Evolutionary conservation across 2,329 filamentous ascomycete genomes (phyloP).

Genomic region (Teratosphaeria nubilosa): DNA sequence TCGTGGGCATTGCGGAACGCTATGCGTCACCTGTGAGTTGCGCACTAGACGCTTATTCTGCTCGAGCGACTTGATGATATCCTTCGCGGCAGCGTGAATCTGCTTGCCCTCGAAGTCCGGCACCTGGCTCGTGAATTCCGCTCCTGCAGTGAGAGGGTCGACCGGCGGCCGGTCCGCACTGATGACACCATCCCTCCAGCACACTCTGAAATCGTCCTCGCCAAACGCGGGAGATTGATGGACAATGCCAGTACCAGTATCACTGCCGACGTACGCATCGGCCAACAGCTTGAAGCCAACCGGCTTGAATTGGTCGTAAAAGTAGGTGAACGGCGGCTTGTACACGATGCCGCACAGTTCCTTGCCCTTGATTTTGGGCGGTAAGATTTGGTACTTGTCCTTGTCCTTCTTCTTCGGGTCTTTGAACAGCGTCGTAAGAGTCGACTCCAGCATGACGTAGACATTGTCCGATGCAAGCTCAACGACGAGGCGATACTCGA

Average conservation of each 20-base stretch:
- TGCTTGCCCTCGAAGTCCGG: conserved; percentile 75
- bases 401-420: conserved; percentile 93
- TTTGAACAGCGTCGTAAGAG: conserved; percentile 78
- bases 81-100: conserved; percentile 86
- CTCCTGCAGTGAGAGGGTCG: conserved; percentile 79
- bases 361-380: conserved; percentile 63
- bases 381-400: conserved; percentile 58
- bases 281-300: conserved; percentile 72
- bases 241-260: conserved; percentile 86
- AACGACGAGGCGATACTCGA: conserved; percentile 77
- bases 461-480: conserved; percentile 75
- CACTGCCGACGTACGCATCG: conserved; percentile 76
- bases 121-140: conserved; percentile 67
- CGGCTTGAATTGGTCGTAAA: conserved; percentile 80
- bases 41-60: conserved; percentile 65
- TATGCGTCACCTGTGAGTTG: conserved; percentile 80
- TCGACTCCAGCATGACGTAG: conserved; percentile 74
- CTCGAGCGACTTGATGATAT: conserved; percentile 84
- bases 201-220: conserved; percentile 89
- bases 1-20: conserved; percentile 86
- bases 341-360: conserved; percentile 86
- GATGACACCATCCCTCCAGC: conserved; percentile 66
- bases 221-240: conserved; percentile 90
- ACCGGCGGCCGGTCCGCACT: conserved; percentile 68
- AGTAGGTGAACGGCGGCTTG: conserved; percentile 80